A percentile compares a stretch with the other conserved stretches of the same genome.
phyloP scores from a whole-genome alignment of 73 alveolate genomes.

The Effrenium voratum region DNA sequence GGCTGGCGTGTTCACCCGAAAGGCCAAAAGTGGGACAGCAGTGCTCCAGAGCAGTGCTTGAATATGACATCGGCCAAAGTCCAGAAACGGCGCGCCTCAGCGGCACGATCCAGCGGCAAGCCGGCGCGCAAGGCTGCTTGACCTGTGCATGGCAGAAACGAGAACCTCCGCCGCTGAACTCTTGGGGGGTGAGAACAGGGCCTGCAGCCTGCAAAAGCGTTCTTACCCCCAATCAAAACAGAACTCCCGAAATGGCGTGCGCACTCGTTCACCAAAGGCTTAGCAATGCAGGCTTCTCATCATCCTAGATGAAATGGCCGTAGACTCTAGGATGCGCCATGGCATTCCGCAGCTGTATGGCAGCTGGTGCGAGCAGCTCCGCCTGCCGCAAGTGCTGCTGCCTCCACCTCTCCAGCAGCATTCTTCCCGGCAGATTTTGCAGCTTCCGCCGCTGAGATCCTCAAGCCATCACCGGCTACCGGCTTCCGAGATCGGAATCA shows the following conservation, averaged over 20 bases:
- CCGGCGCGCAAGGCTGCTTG: slow-evolving; percentile 73
- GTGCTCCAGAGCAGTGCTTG: not conserved
- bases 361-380: not conserved
- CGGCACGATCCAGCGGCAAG: slow-evolving; percentile 32
- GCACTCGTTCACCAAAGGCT: not conserved
- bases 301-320: not conserved
- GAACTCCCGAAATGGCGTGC: too few species aligned
- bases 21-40: not conserved
- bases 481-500: not conserved
- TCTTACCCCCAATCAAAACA: not conserved
- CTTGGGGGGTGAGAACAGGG: not conserved
- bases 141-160: not conserved
- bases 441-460: slow-evolving; percentile 86
- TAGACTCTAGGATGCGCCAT: not conserved
- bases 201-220: not conserved
- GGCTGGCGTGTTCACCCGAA: not conserved
- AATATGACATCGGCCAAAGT: not conserved
- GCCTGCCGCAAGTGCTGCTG: slow-evolving; percentile 88
- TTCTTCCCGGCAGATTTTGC: slow-evolving; percentile 65
- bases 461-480: not conserved
- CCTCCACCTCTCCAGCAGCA: slow-evolving; percentile 70
- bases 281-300: not conserved
- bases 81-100: not conserved
- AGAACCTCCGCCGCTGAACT: not conserved
- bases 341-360: not conserved